Base-by-base conservation (phyloP, 179 eudicot species). In the Gypsophila paniculata region DNA sequence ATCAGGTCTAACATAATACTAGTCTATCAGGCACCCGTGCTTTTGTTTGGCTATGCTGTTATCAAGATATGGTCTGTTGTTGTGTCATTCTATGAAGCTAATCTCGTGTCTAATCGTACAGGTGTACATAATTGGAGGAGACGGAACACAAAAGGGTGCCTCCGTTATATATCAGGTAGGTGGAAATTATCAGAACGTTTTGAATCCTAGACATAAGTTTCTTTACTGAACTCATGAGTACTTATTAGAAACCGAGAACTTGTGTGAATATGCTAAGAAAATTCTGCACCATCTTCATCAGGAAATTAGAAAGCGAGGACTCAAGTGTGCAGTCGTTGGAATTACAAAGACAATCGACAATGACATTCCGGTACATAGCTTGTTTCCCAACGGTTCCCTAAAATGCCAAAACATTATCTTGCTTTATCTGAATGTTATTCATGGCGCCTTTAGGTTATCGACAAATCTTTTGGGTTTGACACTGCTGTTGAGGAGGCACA, bases 101-200 rank as follows among this genome's bases (percentile, higher is more conserved):
- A 29, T 29, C 1, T 29, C 34, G 4, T 29, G 34, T 29, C 4
- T 29, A 39, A 2, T 39, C 8, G 67, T 6, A 72, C 51, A 93
- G 98, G 98, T 93, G 65, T 93, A 91, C 72, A 89, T 93, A 39
- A 93, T 93, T 80, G 98, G 98, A 77, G 98, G 98, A 48, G 96
- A 93, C 76, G 98, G 97, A 26, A 93, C 98, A 69, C 97, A 91
- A 51, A 86, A 73, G 75, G 98, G 97, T 62, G 97, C 96, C 57
- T 84, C 96, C 9, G 87, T 82, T 19, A 88, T 91, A 46, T 89
- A 77, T 76, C 88, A 91, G 98, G 96, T 29, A 29, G 1, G 34
- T 29, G 34, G 34, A 29, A 29, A 29, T 29, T 29, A 29, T 29
- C 34, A 29, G 34, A 29, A 29, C 34, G 34, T 29, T 29, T 4